phyloP scores from a whole-genome alignment of 2,329 filamentous ascomycete genomes.

The Apiospora marii region DNA sequence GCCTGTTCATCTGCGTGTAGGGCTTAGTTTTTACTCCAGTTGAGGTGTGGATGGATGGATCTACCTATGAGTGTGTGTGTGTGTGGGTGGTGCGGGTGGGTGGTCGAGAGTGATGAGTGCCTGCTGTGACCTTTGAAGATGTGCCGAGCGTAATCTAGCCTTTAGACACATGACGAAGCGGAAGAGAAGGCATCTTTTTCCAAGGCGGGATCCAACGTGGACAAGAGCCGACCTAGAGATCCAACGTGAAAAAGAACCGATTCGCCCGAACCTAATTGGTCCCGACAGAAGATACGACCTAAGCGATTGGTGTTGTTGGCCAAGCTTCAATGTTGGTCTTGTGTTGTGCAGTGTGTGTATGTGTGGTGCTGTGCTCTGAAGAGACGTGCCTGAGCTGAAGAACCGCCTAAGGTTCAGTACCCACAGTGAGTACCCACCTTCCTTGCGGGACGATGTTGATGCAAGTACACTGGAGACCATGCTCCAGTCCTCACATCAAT shows the following conservation, averaged over 20 bases:
- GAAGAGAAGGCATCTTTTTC: not conserved
- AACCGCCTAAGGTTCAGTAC: not conserved
- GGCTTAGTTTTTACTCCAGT: not conserved
- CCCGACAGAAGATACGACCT: not conserved
- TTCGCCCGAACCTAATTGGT: constrained; percentile 15
- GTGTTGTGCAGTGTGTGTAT: not conserved
- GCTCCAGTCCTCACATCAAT: no score
- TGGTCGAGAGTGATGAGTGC: not conserved
- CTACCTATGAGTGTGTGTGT: not conserved
- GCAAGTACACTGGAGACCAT: not conserved
- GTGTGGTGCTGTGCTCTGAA: not conserved
- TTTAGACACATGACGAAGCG: constrained; percentile 17
- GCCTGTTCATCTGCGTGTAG: not conserved
- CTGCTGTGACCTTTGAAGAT: not conserved
- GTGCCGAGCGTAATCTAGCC: constrained; percentile 16
- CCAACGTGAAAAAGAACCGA: not conserved
- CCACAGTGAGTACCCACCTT: not conserved
- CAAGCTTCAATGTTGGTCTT: not conserved
- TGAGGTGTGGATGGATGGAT: not conserved
- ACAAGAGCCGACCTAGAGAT: not conserved
- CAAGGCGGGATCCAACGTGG: not conserved
- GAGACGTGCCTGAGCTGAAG: constrained; percentile 15
- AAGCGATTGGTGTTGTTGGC: not conserved
- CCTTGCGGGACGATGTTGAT: not conserved
- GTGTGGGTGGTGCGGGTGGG: not conserved